Evolutionary conservation across 164 flowering plant species (phyloP).

Genomic region (Stephania yunnanensis): DNA sequence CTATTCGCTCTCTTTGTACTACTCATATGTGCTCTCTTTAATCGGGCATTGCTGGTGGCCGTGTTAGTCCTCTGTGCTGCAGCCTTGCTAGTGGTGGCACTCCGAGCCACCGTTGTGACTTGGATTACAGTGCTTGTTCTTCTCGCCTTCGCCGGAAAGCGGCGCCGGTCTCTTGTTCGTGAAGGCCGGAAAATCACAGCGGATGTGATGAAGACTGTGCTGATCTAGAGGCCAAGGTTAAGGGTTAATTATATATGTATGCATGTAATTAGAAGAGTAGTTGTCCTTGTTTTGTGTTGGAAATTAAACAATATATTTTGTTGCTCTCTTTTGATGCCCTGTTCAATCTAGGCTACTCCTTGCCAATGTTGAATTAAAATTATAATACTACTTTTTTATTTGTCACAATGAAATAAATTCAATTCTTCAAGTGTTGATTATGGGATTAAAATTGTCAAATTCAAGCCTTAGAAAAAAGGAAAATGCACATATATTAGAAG

Average conservation of each 20-base stretch:
- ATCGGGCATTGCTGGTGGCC: constrained; percentile 15
- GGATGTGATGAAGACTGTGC: constrained; percentile 40
- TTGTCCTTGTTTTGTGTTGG: no score
- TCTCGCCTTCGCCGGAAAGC: constrained; percentile 60
- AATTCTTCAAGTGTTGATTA: no score
- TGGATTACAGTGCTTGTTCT: constrained; percentile 78
- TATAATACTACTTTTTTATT: no score
- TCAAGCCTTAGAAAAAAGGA: background rate
- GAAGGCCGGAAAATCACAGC: constrained; percentile 57
- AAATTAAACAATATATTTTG: no score
- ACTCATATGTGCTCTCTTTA: constrained; percentile 19
- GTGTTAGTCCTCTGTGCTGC: constrained; percentile 23
- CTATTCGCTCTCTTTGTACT: constrained; percentile 11
- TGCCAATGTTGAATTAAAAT: background rate
- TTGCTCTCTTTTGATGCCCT: no score
- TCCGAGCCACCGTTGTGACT: constrained; percentile 59
- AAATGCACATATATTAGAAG: no score
- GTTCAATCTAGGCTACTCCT: background rate
- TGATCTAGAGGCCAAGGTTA: no score
- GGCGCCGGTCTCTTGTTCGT: constrained; percentile 42
- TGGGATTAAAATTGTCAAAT: background rate
- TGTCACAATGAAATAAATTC: no score
- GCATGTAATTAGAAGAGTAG: no score
- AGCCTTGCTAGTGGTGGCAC: constrained; percentile 33
- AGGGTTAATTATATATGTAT: no score